phyloP scores from a whole-genome alignment of 2,329 filamentous ascomycete genomes.

The Pestalotiopsis sp. region DNA sequence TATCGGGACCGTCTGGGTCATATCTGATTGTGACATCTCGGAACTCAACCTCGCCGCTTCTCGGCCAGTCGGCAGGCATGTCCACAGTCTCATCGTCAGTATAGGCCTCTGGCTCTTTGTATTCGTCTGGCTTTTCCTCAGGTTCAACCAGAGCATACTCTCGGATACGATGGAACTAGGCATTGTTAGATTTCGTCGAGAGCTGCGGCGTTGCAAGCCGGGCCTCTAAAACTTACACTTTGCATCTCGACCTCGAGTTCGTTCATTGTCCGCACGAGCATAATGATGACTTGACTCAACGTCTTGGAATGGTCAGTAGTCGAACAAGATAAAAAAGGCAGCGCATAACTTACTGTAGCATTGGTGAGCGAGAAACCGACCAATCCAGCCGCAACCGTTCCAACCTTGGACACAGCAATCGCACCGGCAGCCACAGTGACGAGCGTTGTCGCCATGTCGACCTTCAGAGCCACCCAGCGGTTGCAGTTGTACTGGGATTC shows the following conservation, averaged over 20 bases:
- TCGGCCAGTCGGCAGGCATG: slow-evolving; percentile 48
- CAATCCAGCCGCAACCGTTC: slow-evolving; percentile 50
- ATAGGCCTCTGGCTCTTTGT: slow-evolving; percentile 41
- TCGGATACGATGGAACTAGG: slow-evolving; percentile 50
- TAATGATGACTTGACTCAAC: slow-evolving; percentile 53
- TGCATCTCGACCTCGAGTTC: slow-evolving; percentile 61
- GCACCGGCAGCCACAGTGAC: slow-evolving; percentile 54
- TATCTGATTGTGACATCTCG: slow-evolving; percentile 54
- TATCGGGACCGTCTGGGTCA: slow-evolving; percentile 46
- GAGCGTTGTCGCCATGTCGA: slow-evolving; percentile 56
- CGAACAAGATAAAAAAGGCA: background rate
- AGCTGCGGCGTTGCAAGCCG: background rate
- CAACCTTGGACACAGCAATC: slow-evolving; percentile 52
- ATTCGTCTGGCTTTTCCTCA: slow-evolving; percentile 46
- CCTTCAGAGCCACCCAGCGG: slow-evolving; percentile 58
- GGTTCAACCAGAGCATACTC: slow-evolving; percentile 50
- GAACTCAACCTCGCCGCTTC: slow-evolving; percentile 51
- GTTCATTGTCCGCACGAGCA: slow-evolving; percentile 56
- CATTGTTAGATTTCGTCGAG: slow-evolving; percentile 18
- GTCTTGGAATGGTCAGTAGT: slow-evolving; percentile 28
- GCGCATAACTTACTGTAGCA: slow-evolving; percentile 41
- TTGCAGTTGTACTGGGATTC: slow-evolving; percentile 55
- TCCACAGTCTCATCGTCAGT: slow-evolving; percentile 39
- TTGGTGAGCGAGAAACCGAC: slow-evolving; percentile 61
- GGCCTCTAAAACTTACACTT: slow-evolving; percentile 41